Base-by-base conservation (phyloP, 441 rosid species). In the Pelargonium cotyledonis region DNA sequence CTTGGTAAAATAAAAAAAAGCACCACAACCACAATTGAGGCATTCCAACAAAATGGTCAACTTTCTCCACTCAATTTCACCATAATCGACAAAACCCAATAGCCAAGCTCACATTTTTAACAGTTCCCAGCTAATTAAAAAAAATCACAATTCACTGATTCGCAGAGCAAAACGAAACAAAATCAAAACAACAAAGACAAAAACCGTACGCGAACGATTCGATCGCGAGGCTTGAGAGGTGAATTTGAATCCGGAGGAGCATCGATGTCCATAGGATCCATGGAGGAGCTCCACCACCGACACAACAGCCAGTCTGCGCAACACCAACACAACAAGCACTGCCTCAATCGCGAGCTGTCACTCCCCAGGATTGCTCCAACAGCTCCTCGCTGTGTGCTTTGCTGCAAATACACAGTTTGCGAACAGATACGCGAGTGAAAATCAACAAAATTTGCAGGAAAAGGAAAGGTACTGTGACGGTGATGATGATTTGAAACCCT, bases 181-280 rank as follows among this genome's bases (percentile, higher is more conserved):
- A 55, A 10, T 2, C 19, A 58, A 55, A 58, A 29, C 68, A 21
- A 5, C 5, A 16, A 11, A 60, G n/a, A 40, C n/a, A 2, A 62
- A 63, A 69, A 11, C 14, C 73, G 21, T 69, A 87, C 92, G 80
- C 69, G 68, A 6, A 74, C 35, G 57, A 88, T 65, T 70, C 83
- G 84, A 81, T 91, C 85, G 29, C 78, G 78, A 51, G 85, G 84
- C 77, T 26, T 72, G 65, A 58, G 68, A 72, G 76, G 76, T 72
- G 38, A 26, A 23, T 84, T 73, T 46, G 78, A 84, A 40, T 79
- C 49, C 11, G 67, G 49, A 40, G 85, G 80, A 16, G 82, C 78
- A 72, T 91, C 90, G 64, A 80, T 69, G 60, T 91, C 96, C 97
- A 91, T 91, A 65, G 68, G 67, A 53, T 60, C 77, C 71, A 69